Conservation (phyloP, 116 monocot species). For the Dioscorea cayenensis region DNA sequence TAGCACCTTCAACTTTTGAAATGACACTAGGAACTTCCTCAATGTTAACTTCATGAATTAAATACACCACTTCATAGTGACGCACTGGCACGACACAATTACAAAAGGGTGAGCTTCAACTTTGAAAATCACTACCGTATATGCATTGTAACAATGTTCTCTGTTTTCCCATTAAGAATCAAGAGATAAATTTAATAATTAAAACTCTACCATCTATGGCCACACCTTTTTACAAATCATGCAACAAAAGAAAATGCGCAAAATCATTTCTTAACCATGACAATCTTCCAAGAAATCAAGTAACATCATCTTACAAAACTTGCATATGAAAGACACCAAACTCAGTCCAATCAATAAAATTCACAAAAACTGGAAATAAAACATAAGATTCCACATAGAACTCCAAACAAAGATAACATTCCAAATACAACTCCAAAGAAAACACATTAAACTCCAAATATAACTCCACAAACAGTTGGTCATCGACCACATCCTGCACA, state of each 20-base stretch:
- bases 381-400: no score
- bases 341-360: no score
- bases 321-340: no score
- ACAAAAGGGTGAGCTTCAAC: not conserved
- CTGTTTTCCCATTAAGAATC: no score
- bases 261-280: not conserved
- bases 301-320: not conserved
- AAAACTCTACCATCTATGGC: constrained; percentile 59
- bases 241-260: not conserved
- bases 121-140: not conserved
- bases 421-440: no score
- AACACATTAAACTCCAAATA: no score
- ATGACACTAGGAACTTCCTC: constrained; percentile 63
- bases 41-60: constrained; percentile 77
- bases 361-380: no score
- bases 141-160: not conserved
- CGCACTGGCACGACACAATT: constrained; percentile 41
- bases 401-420: no score
- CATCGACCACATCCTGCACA: no score
- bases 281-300: not conserved
- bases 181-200: no score
- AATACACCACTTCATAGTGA: constrained; percentile 89
- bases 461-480: no score
- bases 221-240: constrained; percentile 48
- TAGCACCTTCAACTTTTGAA: constrained; percentile 80